A percentile compares a stretch with the other conserved stretches of the same genome.
phyloP scores from a whole-genome alignment of 768 basidiomycete genomes.

The Lentinus brumalis region DNA sequence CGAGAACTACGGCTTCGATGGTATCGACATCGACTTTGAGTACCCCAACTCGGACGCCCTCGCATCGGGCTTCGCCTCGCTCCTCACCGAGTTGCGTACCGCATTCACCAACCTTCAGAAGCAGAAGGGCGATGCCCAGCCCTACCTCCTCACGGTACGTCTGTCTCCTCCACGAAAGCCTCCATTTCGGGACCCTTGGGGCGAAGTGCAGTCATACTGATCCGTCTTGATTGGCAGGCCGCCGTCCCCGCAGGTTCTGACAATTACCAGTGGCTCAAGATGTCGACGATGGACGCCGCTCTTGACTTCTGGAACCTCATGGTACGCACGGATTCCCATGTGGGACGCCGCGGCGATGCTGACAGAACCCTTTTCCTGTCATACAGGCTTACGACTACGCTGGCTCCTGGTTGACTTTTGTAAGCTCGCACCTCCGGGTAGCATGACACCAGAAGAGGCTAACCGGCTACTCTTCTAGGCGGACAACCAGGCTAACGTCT shows the following conservation, averaged over 20 bases:
- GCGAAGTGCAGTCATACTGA: neutral
- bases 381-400: slow-evolving; percentile 72
- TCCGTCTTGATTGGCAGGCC: slow-evolving; percentile 32
- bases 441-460: neutral
- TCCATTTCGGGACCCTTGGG: neutral
- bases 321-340: slow-evolving; percentile 39
- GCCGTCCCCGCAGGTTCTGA: slow-evolving; percentile 65
- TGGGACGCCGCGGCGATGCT: neutral
- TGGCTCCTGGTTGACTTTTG: slow-evolving; percentile 64
- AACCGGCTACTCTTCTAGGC: slow-evolving; percentile 28
- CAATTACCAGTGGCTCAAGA: slow-evolving; percentile 58
- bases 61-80: slow-evolving; percentile 67
- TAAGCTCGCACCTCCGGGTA: neutral
- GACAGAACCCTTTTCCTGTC: neutral
- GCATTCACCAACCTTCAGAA: slow-evolving; percentile 61
- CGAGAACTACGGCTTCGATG: slow-evolving; percentile 81
- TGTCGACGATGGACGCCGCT: slow-evolving; percentile 65
- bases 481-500: slow-evolving; percentile 68
- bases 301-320: slow-evolving; percentile 83
- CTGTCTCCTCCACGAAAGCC: neutral
- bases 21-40: slow-evolving; percentile 81
- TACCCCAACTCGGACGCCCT: slow-evolving; percentile 61
- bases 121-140: slow-evolving; percentile 59
- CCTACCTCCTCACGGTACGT: slow-evolving; percentile 58
- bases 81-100: slow-evolving; percentile 61